Conservation (phyloP, 78 protist genomes). For the Guillardia theta region DNA sequence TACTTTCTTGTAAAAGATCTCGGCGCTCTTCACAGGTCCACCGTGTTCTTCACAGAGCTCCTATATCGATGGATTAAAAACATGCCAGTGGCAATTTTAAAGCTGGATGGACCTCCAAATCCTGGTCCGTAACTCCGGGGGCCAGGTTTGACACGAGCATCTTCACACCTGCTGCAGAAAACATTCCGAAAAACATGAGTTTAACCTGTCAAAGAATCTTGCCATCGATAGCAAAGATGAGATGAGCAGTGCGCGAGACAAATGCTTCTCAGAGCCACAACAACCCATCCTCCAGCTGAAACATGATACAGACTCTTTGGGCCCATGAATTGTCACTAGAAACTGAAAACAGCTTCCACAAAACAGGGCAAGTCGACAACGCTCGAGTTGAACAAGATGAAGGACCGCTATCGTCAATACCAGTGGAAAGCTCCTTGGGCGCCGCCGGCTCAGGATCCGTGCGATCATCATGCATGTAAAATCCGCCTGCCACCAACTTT, state of each 20-base stretch:
- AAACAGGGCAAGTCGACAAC: no score
- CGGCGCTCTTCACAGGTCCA: neutral
- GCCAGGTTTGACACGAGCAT: slow-evolving; percentile 23
- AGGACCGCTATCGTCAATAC: neutral
- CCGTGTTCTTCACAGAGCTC: neutral
- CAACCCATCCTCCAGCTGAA: no score
- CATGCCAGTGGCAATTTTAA: neutral
- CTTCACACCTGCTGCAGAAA: neutral
- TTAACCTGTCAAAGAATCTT: no score
- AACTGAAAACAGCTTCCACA: no score
- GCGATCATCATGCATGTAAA: neutral
- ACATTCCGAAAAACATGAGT: no score
- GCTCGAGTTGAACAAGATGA: no score
- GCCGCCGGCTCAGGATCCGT: neutral
- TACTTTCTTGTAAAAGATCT: neutral
- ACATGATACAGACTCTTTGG: no score
- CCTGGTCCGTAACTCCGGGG: slow-evolving; percentile 7
- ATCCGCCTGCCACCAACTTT: neutral
- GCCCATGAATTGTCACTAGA: no score
- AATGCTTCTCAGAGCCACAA: no score
- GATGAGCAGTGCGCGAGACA: no score
- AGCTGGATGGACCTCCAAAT: neutral
- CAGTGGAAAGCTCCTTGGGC: neutral
- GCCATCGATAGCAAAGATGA: no score
- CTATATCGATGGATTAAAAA: neutral